A percentile compares a stretch with the other conserved stretches of the same genome.
Evolutionary conservation across 257 asterid species (phyloP).

Genomic region (Forsythia viridissima): DNA sequence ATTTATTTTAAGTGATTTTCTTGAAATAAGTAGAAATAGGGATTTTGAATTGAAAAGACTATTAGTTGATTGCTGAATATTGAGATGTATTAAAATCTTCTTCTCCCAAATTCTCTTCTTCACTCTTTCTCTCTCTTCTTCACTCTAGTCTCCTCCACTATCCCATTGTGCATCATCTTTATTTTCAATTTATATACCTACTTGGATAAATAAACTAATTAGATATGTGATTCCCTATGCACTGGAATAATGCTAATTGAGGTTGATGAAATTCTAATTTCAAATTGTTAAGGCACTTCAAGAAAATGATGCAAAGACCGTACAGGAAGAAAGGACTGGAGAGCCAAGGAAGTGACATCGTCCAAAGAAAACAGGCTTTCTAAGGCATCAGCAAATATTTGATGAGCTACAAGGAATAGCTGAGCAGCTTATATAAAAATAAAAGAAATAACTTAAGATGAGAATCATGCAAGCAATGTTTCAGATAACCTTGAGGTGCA

Average conservation of each 20-base stretch:
- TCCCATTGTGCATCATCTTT: neutral
- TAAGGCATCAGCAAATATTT: neutral
- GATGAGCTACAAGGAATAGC: slow-evolving; percentile 10
- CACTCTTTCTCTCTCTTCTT: neutral
- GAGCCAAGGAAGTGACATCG: neutral
- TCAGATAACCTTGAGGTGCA: neutral
- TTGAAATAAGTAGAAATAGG: neutral
- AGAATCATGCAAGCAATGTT: neutral
- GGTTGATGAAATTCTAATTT: slow-evolving; percentile 1
- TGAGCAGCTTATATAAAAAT: slow-evolving; percentile 3
- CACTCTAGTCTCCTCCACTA: neutral
- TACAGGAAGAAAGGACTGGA: neutral
- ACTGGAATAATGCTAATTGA: slow-evolving; percentile 5
- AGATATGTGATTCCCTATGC: neutral
- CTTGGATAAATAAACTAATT: slow-evolving; percentile 2
- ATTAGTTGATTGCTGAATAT: neutral
- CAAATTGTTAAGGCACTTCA: neutral
- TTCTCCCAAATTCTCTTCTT: neutral
- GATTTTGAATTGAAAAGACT: neutral
- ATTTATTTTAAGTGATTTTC: neutral
- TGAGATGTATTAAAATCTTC: neutral
- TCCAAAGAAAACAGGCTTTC: neutral
- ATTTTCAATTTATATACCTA: neutral
- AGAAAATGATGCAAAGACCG: neutral
- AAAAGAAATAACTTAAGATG: neutral